A percentile compares a stretch with the other conserved stretches of the same genome.
phyloP scores from a whole-genome alignment of 768 basidiomycete species.

The Crepidotus variabilis region DNA sequence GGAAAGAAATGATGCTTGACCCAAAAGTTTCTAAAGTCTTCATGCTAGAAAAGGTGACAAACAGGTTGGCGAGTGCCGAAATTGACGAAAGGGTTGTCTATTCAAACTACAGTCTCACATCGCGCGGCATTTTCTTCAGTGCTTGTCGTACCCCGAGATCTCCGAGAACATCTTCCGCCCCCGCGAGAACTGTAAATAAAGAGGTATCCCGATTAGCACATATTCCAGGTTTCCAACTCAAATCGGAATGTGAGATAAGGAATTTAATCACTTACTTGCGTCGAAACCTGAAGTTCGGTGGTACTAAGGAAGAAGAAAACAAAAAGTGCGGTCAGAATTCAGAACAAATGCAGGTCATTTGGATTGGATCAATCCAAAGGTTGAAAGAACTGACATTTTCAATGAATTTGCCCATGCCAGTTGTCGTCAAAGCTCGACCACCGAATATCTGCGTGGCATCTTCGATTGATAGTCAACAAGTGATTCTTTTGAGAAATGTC shows the following conservation, averaged over 20 bases:
- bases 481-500: slow-evolving; percentile 11
- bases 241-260: slow-evolving; percentile 4
- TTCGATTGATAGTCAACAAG: slow-evolving; percentile 28
- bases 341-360: not conserved
- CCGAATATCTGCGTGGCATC: slow-evolving; percentile 87
- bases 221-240: slow-evolving; percentile 4
- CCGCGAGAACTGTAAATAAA: slow-evolving; percentile 56
- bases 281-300: slow-evolving; percentile 84
- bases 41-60: too few relatives aligned
- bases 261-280: slow-evolving; percentile 44
- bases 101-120: slow-evolving; percentile 21
- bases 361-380: not conserved
- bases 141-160: slow-evolving; percentile 23
- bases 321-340: not conserved
- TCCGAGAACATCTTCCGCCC: slow-evolving; percentile 31
- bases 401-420: slow-evolving; percentile 83
- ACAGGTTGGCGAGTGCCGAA: too few relatives aligned
- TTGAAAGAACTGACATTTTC: slow-evolving; percentile 58
- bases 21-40: too few relatives aligned
- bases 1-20: too few relatives aligned
- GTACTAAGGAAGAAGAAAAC: slow-evolving; percentile 40
- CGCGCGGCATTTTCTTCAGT: slow-evolving; percentile 30
- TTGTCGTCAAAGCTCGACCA: slow-evolving; percentile 80
- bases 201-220: not conserved
- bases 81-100: too few relatives aligned